Percentiles rank a stretch among this genome's conserved stretches.
Evolutionary conservation across 2,329 filamentous ascomycete genomes (phyloP).

Genomic region (Fusarium sulawesiense): DNA sequence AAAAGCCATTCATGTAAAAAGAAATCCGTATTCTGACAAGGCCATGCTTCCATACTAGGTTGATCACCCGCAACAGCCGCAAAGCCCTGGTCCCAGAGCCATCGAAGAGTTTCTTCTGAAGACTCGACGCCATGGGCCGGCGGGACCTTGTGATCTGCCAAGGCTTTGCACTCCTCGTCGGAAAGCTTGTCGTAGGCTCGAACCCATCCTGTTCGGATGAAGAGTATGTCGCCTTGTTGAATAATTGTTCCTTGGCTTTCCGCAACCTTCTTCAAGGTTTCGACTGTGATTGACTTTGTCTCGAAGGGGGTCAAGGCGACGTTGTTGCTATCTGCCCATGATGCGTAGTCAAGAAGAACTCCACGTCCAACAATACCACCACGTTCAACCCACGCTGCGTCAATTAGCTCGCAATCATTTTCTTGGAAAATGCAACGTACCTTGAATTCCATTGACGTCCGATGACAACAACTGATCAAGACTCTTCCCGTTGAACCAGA

Average conservation of each 20-base stretch:
- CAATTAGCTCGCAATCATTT: fast-evolving
- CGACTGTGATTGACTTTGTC: conserved; percentile 56
- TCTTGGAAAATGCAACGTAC: conserved; percentile 15
- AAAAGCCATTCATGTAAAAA: conserved; percentile 59
- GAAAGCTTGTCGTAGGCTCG: conserved; percentile 55
- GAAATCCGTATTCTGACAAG: conserved; percentile 49
- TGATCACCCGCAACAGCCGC: conserved; percentile 67
- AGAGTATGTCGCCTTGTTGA: conserved; percentile 65
- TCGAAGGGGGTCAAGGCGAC: conserved; percentile 55
- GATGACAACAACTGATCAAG: conserved; percentile 58
- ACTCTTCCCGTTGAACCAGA: conserved; percentile 50
- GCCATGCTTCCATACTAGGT: conserved; percentile 63
- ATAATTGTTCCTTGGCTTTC: conserved; percentile 57
- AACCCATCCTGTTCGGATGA: conserved; percentile 66
- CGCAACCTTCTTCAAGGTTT: conserved; percentile 57
- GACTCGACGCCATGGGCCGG: conserved; percentile 59
- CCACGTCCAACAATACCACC: conserved; percentile 63
- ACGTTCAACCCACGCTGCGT: conserved; percentile 25
- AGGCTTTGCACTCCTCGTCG: conserved; percentile 51
- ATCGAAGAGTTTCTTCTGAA: conserved; percentile 60
- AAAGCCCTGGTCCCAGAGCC: conserved; percentile 68
- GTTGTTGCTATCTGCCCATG: conserved; percentile 55
- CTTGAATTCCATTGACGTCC: conserved; percentile 46
- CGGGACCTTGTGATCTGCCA: conserved; percentile 48
- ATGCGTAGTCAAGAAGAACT: conserved; percentile 64